These are phyloP conservation scores for Coniosporium apollinis DNA, from an alignment of 495 filamentous ascomycete species.

Conservation along the genomic window DNA sequence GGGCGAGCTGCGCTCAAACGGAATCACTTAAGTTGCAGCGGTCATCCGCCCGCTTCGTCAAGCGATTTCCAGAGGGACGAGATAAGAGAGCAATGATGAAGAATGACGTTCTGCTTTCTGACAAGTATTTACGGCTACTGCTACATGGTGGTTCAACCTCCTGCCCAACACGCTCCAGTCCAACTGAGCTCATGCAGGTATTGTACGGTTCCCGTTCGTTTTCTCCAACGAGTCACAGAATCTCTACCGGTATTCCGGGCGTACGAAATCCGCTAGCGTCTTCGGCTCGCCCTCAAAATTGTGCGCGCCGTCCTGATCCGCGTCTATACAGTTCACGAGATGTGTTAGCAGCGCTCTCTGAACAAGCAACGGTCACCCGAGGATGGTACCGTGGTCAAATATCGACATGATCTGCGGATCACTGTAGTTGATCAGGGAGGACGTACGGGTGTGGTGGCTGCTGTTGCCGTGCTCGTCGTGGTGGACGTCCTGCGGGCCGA, in stretches of 20 bases:
- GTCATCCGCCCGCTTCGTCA: too few species aligned
- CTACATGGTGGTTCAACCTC: too few species aligned
- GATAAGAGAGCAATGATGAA: too few species aligned
- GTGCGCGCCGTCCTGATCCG: constrained; percentile 12
- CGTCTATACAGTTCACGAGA: constrained; percentile 4
- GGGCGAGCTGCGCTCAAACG: too few species aligned
- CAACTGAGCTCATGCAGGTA: too few species aligned
- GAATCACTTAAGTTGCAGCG: too few species aligned
- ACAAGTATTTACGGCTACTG: too few species aligned
- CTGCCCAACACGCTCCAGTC: too few species aligned
- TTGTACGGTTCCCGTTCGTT: too few species aligned
- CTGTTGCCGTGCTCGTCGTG: constrained; percentile 33
- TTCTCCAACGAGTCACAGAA: too few species aligned
- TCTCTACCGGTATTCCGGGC: constrained; percentile 69
- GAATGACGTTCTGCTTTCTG: too few species aligned
- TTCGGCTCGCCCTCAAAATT: constrained; percentile 56
- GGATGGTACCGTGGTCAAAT: background rate
- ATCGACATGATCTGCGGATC: background rate
- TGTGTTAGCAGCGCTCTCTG: background rate
- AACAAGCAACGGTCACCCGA: background rate
- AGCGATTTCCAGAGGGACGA: too few species aligned
- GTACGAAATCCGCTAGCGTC: constrained; percentile 85
- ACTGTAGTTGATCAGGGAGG: constrained; percentile 21
- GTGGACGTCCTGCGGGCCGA: constrained; percentile 46
- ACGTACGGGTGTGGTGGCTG: constrained; percentile 15